These are phyloP conservation scores for Fusarium sulawesiense DNA, from an alignment of 2,329 filamentous ascomycete genomes.

Conservation along the genomic window DNA sequence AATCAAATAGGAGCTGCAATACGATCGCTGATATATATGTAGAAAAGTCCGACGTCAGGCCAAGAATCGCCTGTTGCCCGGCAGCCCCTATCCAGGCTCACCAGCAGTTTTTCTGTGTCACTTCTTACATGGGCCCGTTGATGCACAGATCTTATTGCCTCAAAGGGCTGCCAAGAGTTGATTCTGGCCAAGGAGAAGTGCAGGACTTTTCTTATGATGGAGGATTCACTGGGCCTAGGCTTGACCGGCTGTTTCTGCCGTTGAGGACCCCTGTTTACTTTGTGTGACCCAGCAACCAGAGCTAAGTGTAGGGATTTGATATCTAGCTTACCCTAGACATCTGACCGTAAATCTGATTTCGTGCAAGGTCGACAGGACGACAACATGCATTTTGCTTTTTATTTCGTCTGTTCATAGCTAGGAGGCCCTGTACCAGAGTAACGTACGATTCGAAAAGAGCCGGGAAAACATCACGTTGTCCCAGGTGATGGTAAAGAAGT, in stretches of 20 bases:
- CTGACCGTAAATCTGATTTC: not conserved
- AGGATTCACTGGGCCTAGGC: slow-evolving; percentile 12
- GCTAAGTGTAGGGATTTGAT: not conserved
- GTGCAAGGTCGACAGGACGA: not conserved
- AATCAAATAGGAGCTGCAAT: not conserved
- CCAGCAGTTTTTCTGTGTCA: slow-evolving; percentile 18
- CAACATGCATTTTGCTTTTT: not conserved
- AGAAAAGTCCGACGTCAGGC: slow-evolving; percentile 7
- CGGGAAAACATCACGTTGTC: not conserved
- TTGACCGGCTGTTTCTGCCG: slow-evolving; percentile 13
- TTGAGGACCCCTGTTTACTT: slow-evolving; percentile 11
- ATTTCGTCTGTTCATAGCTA: not conserved
- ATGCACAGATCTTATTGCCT: slow-evolving; percentile 14
- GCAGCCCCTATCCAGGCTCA: slow-evolving; percentile 16
- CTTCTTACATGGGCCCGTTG: slow-evolving; percentile 14
- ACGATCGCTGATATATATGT: slow-evolving; percentile 11
- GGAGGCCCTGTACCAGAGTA: fast-evolving
- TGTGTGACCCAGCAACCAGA: slow-evolving; percentile 33
- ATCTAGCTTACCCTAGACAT: not conserved
- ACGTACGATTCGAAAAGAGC: fast-evolving
- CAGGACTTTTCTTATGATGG: slow-evolving; percentile 8
- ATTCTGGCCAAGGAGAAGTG: slow-evolving; percentile 2
- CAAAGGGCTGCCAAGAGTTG: slow-evolving; percentile 20
- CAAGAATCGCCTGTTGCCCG: slow-evolving; percentile 30
- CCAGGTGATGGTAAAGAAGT: not conserved